Conservation (phyloP, 495 filamentous ascomycete species). For the Xanthoparmelia taractica region DNA sequence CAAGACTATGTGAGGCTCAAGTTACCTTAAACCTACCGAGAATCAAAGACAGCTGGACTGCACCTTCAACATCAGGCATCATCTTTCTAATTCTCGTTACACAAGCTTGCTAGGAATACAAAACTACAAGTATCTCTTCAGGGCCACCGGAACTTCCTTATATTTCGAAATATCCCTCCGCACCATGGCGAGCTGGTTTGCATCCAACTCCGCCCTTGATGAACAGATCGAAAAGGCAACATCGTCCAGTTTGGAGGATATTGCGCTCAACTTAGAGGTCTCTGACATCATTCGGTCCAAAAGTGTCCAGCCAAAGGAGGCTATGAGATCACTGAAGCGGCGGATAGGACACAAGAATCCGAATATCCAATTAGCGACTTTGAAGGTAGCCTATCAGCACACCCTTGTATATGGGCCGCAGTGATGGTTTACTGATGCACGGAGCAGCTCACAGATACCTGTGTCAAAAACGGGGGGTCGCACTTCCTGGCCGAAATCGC, state of each 20-base stretch:
- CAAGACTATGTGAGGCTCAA: slow-evolving; percentile 11
- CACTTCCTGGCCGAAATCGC: slow-evolving; percentile 95
- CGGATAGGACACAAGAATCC: slow-evolving; percentile 94
- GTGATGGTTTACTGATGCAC: slow-evolving; percentile 9
- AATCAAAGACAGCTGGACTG: background rate
- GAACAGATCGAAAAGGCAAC: slow-evolving; percentile 95
- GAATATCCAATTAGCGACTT: slow-evolving; percentile 84
- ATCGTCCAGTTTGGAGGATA: slow-evolving; percentile 91
- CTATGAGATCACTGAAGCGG: slow-evolving; percentile 90
- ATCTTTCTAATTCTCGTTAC: too few species aligned
- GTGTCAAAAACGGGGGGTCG: slow-evolving; percentile 95
- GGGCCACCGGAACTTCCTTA: background rate
- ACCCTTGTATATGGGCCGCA: background rate
- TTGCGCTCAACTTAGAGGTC: slow-evolving; percentile 92
- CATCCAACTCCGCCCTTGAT: slow-evolving; percentile 78
- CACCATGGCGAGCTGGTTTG: slow-evolving; percentile 89
- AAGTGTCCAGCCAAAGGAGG: slow-evolving; percentile 91
- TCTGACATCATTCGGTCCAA: slow-evolving; percentile 95
- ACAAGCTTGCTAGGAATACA: background rate
- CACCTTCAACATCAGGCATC: background rate
- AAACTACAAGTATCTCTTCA: background rate
- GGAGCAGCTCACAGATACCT: slow-evolving; percentile 80
- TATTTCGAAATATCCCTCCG: background rate
- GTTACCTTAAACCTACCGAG: background rate
- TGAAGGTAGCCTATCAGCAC: slow-evolving; percentile 57